phyloP scores from a whole-genome alignment of 768 basidiomycete species.

The Boletus tylopilopsis region DNA sequence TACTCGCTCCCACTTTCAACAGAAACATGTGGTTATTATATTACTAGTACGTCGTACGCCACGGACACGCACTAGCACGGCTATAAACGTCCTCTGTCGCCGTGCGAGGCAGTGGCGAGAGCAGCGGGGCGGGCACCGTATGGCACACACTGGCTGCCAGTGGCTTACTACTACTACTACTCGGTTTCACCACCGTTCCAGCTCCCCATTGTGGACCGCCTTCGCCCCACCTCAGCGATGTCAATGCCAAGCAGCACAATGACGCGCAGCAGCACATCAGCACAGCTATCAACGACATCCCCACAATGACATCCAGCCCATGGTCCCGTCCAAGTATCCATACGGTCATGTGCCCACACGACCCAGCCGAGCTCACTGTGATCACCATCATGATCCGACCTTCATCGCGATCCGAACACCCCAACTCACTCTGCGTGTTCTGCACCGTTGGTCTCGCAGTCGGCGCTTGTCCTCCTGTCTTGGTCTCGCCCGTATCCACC shows the following conservation, averaged over 20 bases:
- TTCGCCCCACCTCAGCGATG: constrained; percentile 8
- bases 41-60: not conserved
- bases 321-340: not conserved
- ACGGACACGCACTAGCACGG: not conserved
- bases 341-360: constrained; percentile 1
- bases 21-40: constrained; percentile 14
- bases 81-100: constrained; percentile 6
- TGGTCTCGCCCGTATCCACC: not conserved
- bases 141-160: no score
- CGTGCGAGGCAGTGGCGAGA: constrained; percentile 5
- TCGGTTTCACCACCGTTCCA: no score
- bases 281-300: constrained; percentile 59
- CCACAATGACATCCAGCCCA: constrained; percentile 61
- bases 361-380: constrained; percentile 5
- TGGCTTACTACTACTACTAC: no score
- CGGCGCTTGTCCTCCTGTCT: not conserved
- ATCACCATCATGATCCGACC: constrained; percentile 4
- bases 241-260: constrained; percentile 73
- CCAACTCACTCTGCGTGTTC: constrained; percentile 10
- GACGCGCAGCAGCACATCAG: constrained; percentile 55
- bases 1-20: constrained; percentile 11
- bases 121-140: no score
- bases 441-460: constrained; percentile 2
- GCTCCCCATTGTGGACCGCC: no score
- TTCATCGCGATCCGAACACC: not conserved